phyloP scores from a whole-genome alignment of 176 grass and related monocot genomes.

The Bothriochloa decipiens region DNA sequence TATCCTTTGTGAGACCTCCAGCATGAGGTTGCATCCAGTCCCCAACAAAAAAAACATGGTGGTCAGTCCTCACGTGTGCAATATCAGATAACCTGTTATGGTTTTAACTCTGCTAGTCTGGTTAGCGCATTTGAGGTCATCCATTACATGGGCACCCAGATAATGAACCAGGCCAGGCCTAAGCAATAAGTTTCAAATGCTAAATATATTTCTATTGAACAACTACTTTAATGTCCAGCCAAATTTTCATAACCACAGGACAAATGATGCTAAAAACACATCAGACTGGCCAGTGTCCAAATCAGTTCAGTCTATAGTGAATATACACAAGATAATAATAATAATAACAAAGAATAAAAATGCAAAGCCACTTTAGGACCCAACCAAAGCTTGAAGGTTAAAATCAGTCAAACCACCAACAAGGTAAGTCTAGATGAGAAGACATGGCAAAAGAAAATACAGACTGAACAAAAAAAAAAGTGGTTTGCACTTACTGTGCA shows the following conservation, averaged over 20 bases:
- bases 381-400: conserved; percentile 3
- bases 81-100: background rate
- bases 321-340: background rate
- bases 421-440: conserved; percentile 9
- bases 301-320: background rate
- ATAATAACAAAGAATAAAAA: conserved; percentile 18
- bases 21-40: background rate
- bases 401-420: background rate
- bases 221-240: background rate
- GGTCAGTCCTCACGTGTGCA: background rate
- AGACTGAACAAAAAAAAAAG: conserved; percentile 25
- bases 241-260: conserved; percentile 20
- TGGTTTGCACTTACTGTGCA: conserved; percentile 76
- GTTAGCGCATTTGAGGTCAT: conserved; percentile 7
- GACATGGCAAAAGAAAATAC: background rate
- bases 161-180: background rate
- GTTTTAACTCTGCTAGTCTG: background rate
- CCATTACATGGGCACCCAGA: background rate
- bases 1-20: background rate
- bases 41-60: background rate
- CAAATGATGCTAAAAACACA: conserved; percentile 8
- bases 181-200: background rate
- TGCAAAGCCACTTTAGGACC: conserved; percentile 7
- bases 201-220: background rate
- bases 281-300: conserved; percentile 4